A percentile compares a stretch with the other conserved stretches of the same genome.
phyloP scores from a whole-genome alignment of 129 eudicot species.

The Oenanthe sinensis region DNA sequence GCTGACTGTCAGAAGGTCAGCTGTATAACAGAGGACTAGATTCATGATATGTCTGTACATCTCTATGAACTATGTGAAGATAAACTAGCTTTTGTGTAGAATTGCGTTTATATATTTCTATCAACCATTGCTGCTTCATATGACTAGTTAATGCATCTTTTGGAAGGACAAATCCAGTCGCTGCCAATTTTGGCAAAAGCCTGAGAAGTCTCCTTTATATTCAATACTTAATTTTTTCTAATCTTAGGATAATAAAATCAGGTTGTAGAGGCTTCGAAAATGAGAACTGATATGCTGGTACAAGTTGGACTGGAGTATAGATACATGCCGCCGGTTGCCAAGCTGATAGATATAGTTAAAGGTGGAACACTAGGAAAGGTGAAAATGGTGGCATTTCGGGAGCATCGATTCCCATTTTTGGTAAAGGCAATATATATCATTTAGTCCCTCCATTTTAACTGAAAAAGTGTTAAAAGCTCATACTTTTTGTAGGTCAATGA shows the following conservation, averaged over 20 bases:
- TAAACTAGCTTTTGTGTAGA: background rate
- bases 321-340: constrained; percentile 98
- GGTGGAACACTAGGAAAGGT: constrained; percentile 66
- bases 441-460: background rate
- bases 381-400: constrained; percentile 91
- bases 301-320: constrained; percentile 97
- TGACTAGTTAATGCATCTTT: background rate
- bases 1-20: constrained; percentile 69
- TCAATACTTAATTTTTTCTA: background rate
- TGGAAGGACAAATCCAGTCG: background rate
- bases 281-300: constrained; percentile 76
- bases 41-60: background rate
- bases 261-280: constrained; percentile 87
- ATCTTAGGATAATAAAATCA: constrained; percentile 15
- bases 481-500: constrained; percentile 54
- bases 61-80: background rate
- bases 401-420: constrained; percentile 90
- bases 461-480: background rate
- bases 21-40: background rate
- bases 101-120: background rate
- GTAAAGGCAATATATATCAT: constrained; percentile 51
- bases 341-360: constrained; percentile 78
- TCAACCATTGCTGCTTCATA: background rate
- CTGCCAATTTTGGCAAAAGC: background rate
- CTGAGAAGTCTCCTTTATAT: background rate